Conservation (phyloP, 371 early-diverging fungal species). For the Zychaea mexicana region DNA sequence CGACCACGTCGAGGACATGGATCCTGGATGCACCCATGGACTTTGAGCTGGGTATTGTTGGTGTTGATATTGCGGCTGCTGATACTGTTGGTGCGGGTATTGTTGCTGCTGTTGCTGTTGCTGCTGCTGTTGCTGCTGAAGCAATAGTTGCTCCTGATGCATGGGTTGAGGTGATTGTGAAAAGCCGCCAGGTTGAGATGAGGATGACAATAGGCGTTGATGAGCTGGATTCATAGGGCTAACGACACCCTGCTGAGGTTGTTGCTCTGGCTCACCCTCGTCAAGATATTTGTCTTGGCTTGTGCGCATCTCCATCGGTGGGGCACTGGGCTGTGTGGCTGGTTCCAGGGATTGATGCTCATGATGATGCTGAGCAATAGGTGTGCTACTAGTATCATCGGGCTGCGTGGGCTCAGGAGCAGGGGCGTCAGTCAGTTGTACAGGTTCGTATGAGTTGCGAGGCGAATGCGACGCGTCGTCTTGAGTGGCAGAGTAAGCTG, state of each 20-base stretch:
- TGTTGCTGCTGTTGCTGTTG: slow-evolving; percentile 6
- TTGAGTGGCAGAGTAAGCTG: slow-evolving; percentile 30
- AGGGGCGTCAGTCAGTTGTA: not conserved
- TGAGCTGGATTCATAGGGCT: not conserved
- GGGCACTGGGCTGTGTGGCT: not conserved
- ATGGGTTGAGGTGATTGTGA: slow-evolving; percentile 18
- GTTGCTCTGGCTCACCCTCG: slow-evolving; percentile 1
- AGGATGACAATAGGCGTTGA: not conserved
- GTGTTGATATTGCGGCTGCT: not conserved
- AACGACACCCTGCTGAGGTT: not conserved
- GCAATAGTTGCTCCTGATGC: slow-evolving; percentile 20
- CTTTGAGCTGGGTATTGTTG: slow-evolving; percentile 11
- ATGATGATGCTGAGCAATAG: not conserved
- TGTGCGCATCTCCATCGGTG: not conserved
- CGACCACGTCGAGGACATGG: slow-evolving; percentile 6
- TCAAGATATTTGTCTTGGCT: slow-evolving; percentile 10
- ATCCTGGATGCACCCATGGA: slow-evolving; percentile 5
- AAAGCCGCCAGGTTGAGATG: not conserved
- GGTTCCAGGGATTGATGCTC: not conserved
- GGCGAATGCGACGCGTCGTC: slow-evolving; percentile 13
- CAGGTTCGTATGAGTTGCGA: slow-evolving; percentile 20
- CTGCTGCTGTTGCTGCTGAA: slow-evolving; percentile 9
- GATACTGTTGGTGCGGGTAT: too few relatives aligned
- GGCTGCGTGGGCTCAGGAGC: not conserved
- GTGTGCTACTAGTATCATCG: not conserved